These are phyloP conservation scores for Suillus alpinus DNA, from an alignment of 768 basidiomycete species.

Conservation along the genomic window DNA sequence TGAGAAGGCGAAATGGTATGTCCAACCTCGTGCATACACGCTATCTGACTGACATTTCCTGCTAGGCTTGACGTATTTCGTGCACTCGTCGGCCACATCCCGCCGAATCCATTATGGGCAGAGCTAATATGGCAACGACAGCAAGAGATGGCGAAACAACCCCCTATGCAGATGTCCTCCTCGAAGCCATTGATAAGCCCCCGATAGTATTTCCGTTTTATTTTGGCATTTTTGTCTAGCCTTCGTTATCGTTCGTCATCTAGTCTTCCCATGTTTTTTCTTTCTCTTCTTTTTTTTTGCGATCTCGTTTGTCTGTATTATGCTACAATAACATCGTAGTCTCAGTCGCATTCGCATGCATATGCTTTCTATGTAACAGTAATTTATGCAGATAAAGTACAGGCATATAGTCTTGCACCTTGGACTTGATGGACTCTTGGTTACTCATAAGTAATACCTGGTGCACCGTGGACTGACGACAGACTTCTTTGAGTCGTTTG, in stretches of 20 bases:
- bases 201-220: constrained; percentile 1
- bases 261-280: background rate
- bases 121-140: constrained; percentile 88
- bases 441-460: background rate
- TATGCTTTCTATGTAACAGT: constrained; percentile 1
- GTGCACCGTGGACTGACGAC: background rate
- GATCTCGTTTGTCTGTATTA: background rate
- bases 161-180: background rate
- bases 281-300: background rate
- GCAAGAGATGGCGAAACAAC: constrained; percentile 36
- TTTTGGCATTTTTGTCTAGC: background rate
- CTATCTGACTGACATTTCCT: background rate
- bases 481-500: no score
- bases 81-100: constrained; percentile 85
- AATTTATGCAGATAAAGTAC: constrained; percentile 1
- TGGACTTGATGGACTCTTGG: background rate
- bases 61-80: constrained; percentile 81
- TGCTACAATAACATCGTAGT: constrained; percentile 1
- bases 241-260: background rate
- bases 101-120: constrained; percentile 91
- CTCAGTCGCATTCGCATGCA: background rate
- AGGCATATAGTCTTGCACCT: background rate
- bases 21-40: background rate
- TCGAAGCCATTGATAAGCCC: background rate
- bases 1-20: constrained; percentile 85